Base-by-base conservation (phyloP, 208 protist species). In the Acanthamoeba divionensis region DNA sequence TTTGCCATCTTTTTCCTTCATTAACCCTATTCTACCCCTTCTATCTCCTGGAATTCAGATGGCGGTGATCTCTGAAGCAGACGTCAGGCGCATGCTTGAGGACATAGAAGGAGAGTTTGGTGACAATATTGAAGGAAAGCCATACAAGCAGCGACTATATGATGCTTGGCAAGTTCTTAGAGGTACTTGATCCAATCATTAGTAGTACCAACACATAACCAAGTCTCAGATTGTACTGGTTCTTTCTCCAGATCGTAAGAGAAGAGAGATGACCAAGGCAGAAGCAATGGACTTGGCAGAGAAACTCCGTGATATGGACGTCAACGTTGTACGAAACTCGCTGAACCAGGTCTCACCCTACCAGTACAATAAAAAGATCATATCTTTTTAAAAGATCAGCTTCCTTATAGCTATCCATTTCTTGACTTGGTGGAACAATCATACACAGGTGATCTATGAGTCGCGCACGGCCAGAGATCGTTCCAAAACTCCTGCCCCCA, bases 191-290 rank as follows among this genome's bases (percentile, higher is more conserved):
- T 29, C 24, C 24, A 13, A 41, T 29, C 36, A 10, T 21, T 0
- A 2, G 12, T 79, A n/a, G 10, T 45, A 47, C 31, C 29, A 41
- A 24, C n/a, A 31, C 24, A n/a, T 10, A 9, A 41, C 31, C 31
- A 0, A 15, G 21, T 73, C 18, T 9, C 12, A 12, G 18, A n/a
- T 7, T 13, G 31, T 5, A 18, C 36, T 52, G 4, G 66, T 6
- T 62, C 52, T 60, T 60, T 60, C 52, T 60, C n/a, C 62, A 69
- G 62, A 69, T 18, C 62, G 69, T n/a, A 79, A 54, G 36, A 79
- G 31, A 47, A 79, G 31, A 18, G 44, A 79, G 36, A n/a, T 79
- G 36, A 55, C 69, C 24, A 79, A 79, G 8, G 69, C 33, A 24
- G 69, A 79, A 24, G 69, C 44, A 47, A 55, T 79, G 44, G 26